Evolutionary conservation across 2,329 filamentous ascomycete species (phyloP).

Genomic region (Aureobasidium sp.): DNA sequence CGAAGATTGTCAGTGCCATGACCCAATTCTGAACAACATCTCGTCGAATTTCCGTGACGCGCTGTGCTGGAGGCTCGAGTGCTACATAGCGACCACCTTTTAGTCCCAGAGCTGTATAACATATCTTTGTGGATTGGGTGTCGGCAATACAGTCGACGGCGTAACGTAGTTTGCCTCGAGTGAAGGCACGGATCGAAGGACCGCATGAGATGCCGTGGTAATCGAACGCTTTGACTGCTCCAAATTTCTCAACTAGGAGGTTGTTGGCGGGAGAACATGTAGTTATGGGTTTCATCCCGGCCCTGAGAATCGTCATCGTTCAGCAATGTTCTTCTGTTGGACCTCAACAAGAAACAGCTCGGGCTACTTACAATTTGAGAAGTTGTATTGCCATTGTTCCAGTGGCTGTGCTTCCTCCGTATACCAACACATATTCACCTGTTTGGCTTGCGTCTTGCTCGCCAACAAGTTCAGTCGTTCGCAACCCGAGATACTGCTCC

Average conservation of each 20-base stretch:
- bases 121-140: constrained; percentile 15
- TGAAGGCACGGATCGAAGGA: constrained; percentile 29
- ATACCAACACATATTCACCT: too few relatives aligned
- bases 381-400: constrained; percentile 40
- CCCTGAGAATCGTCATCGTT: constrained; percentile 17
- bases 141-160: constrained; percentile 38
- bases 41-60: background rate
- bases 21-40: too few relatives aligned
- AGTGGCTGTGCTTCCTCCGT: constrained; percentile 36
- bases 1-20: too few relatives aligned
- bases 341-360: too few relatives aligned
- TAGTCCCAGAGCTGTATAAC: constrained; percentile 24
- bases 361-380: constrained; percentile 26
- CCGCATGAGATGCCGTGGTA: constrained; percentile 30
- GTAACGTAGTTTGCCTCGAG: constrained; percentile 29
- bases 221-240: constrained; percentile 40
- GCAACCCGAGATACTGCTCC: too few relatives aligned
- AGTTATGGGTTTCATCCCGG: constrained; percentile 35
- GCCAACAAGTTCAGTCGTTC: constrained; percentile 13
- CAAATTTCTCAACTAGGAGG: constrained; percentile 31
- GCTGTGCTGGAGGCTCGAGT: too few relatives aligned
- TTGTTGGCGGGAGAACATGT: constrained; percentile 39
- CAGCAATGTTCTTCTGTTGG: too few relatives aligned
- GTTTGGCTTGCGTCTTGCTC: too few relatives aligned
- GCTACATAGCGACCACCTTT: constrained; percentile 34